Percentiles rank a stretch among this genome's conserved stretches.
Conservation (phyloP, 2,329 filamentous ascomycete genomes). For the Aspergillus texensis region DNA sequence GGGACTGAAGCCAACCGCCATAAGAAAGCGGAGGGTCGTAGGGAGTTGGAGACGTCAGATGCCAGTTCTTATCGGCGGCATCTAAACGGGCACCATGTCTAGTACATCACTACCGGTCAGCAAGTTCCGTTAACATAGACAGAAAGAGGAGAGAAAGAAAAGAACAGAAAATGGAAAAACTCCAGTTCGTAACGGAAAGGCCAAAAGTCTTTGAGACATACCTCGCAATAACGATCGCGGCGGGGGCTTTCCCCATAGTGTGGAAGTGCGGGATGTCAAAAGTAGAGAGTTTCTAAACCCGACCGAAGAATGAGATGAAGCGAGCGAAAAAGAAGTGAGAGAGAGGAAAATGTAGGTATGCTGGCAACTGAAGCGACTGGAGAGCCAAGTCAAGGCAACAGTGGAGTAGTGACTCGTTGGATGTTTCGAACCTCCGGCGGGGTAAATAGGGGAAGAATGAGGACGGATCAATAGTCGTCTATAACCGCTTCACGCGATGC, state of each 20-base stretch:
- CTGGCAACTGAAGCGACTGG: neutral
- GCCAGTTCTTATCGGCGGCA: conserved; percentile 92
- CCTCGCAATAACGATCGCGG: conserved; percentile 48
- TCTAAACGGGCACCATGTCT: conserved; percentile 94
- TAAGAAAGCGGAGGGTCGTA: conserved; percentile 97
- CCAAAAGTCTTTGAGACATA: conserved; percentile 21
- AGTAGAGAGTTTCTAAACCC: neutral
- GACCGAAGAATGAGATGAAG: neutral
- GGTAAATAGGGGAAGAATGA: conserved; percentile 4
- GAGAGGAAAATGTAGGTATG: neutral
- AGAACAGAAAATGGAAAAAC: too few relatives aligned
- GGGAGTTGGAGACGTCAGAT: conserved; percentile 85
- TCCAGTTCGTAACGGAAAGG: neutral
- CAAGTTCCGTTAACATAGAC: neutral
- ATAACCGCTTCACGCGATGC: neutral
- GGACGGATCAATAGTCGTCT: neutral
- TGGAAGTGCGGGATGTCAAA: neutral
- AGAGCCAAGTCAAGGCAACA: neutral
- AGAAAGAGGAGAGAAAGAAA: neutral
- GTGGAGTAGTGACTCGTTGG: neutral
- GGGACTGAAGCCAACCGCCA: conserved; percentile 86
- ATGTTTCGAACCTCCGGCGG: conserved; percentile 9
- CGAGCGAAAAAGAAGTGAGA: neutral
- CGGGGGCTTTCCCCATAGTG: conserved; percentile 42
- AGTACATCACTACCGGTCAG: conserved; percentile 41